These are phyloP conservation scores for Paraphoma chrysanthemicola DNA, from an alignment of 2,329 filamentous ascomycete genomes.

Conservation along the genomic window DNA sequence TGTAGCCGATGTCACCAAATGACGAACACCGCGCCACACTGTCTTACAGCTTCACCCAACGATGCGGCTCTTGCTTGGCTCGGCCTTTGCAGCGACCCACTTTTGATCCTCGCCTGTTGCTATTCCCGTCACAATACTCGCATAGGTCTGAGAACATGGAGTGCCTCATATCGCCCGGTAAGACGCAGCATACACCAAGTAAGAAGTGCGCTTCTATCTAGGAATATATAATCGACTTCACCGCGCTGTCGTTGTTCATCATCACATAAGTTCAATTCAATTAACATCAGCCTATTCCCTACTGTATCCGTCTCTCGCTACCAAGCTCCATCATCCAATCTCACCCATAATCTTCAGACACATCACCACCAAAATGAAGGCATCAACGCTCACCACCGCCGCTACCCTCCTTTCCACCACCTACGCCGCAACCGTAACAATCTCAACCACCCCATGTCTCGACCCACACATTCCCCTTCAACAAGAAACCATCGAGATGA, in stretches of 20 bases:
- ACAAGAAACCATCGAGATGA: conserved; percentile 6
- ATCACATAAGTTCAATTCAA: background rate
- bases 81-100: background rate
- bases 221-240: background rate
- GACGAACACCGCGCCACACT: conserved; percentile 2
- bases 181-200: background rate
- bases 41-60: background rate
- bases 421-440: conserved; percentile 6
- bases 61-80: background rate
- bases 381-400: conserved; percentile 3
- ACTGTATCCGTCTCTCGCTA: background rate
- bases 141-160: background rate
- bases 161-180: background rate
- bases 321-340: background rate
- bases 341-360: background rate
- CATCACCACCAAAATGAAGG: conserved; percentile 9
- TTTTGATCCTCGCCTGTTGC: background rate
- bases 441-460: conserved; percentile 2
- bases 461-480: background rate
- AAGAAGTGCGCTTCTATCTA: background rate
- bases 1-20: conserved; percentile 1
- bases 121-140: background rate
- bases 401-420: conserved; percentile 5
- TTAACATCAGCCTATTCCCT: background rate
- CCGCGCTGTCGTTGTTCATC: background rate